Conservation (phyloP, 2,329 filamentous ascomycete species). For the Sporothrix protearum region DNA sequence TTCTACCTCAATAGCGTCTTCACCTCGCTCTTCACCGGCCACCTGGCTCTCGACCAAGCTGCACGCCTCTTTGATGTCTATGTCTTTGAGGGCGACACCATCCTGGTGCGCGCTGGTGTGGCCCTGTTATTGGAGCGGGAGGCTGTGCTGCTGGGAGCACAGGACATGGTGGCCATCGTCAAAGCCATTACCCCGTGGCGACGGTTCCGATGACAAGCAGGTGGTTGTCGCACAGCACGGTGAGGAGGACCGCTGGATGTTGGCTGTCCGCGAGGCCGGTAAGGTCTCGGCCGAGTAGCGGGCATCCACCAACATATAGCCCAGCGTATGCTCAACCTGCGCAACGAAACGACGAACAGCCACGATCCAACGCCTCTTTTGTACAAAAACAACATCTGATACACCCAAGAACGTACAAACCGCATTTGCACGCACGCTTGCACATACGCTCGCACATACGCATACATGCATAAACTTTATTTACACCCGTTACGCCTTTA, state of each 20-base stretch:
- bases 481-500: constrained; percentile 15
- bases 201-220: constrained; percentile 30
- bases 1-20: constrained; percentile 60
- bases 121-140: constrained; percentile 59
- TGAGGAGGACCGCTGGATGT: constrained; percentile 49
- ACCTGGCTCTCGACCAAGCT: constrained; percentile 65
- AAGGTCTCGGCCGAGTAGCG: constrained; percentile 30
- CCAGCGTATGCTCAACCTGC: background rate
- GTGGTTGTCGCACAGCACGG: constrained; percentile 42
- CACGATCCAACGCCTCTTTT: background rate
- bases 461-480: background rate
- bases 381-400: background rate
- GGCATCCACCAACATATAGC: background rate
- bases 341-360: background rate
- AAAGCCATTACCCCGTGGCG: constrained; percentile 36
- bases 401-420: constrained; percentile 8
- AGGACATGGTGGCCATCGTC: constrained; percentile 44
- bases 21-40: constrained; percentile 59
- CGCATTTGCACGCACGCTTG: background rate
- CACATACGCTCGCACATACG: constrained; percentile 6
- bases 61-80: constrained; percentile 77
- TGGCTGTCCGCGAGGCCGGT: constrained; percentile 40
- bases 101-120: constrained; percentile 67
- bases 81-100: constrained; percentile 73
- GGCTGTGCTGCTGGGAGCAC: constrained; percentile 49